A percentile compares a stretch with the other conserved stretches of the same genome.
These are phyloP conservation scores for Austropuccinia psidii DNA, from an alignment of 1,284 basidiomycete genomes.

Conservation along the genomic window DNA sequence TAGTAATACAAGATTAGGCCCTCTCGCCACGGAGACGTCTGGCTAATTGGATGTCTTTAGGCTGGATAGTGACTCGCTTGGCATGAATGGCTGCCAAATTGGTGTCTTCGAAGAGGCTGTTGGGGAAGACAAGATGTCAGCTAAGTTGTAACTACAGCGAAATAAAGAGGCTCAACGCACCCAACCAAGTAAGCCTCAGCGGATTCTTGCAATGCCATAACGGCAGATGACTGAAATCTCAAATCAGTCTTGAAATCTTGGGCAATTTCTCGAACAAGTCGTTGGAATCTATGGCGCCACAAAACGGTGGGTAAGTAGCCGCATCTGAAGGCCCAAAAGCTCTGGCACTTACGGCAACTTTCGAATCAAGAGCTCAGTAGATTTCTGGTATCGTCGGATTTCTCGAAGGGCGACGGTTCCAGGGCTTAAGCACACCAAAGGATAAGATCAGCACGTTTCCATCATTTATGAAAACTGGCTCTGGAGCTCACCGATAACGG, in stretches of 20 bases:
- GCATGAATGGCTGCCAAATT: slow-evolving; percentile 53
- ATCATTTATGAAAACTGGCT: slow-evolving; percentile 55
- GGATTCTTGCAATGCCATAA: slow-evolving; percentile 67
- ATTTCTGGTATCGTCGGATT: slow-evolving; percentile 45
- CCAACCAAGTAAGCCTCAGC: slow-evolving; percentile 58
- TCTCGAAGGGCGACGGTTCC: slow-evolving; percentile 46
- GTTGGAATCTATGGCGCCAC: slow-evolving; percentile 40
- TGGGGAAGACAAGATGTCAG: slow-evolving; percentile 39
- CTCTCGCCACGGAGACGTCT: slow-evolving; percentile 66
- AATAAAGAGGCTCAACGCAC: no score
- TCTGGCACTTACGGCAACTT: slow-evolving; percentile 49
- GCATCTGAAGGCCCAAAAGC: no score
- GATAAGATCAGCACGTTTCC: neutral
- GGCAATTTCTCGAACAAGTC: slow-evolving; percentile 45
- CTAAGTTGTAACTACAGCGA: no score
- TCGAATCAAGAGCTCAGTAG: slow-evolving; percentile 53
- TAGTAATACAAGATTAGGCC: slow-evolving; percentile 10
- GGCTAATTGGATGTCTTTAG: slow-evolving; percentile 64
- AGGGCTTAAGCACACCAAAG: slow-evolving; percentile 38
- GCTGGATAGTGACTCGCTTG: slow-evolving; percentile 56
- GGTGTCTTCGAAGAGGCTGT: slow-evolving; percentile 52
- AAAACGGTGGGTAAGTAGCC: neutral
- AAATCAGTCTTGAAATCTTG: slow-evolving; percentile 54
- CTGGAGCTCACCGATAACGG: slow-evolving; percentile 53
- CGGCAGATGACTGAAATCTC: slow-evolving; percentile 66